phyloP scores from a whole-genome alignment of 78 protist species.

The Blattamonas nauphoetae region DNA sequence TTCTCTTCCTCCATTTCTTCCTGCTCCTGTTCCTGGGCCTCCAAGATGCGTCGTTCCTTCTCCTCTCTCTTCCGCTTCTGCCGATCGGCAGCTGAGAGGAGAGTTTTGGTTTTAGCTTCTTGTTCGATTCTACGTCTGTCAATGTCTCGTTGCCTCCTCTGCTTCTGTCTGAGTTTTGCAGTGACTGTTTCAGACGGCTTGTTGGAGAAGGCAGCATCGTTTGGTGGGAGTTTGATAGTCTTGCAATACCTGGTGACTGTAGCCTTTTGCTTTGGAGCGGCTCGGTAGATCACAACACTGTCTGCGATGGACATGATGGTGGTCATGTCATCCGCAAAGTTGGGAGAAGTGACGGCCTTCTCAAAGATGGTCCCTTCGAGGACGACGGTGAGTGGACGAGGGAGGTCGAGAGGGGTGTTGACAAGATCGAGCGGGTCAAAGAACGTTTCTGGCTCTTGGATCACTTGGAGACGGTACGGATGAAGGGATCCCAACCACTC shows the following conservation, averaged over 20 bases:
- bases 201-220: background rate
- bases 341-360: background rate
- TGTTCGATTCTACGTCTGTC: no score
- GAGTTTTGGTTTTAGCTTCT: no score
- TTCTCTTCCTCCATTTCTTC: background rate
- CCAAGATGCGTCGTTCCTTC: background rate
- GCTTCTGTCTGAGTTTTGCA: background rate
- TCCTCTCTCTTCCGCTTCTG: no score
- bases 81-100: background rate
- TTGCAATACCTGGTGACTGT: background rate
- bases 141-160: no score
- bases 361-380: conserved; percentile 2
- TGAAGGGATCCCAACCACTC: background rate
- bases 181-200: background rate
- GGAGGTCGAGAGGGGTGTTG: background rate
- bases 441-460: background rate
- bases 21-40: background rate
- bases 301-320: background rate
- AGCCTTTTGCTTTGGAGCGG: conserved; percentile 23
- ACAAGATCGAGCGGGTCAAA: background rate
- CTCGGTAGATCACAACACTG: conserved; percentile 10
- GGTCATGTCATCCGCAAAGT: background rate
- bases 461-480: background rate
- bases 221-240: background rate
- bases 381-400: background rate